Percentiles rank a stretch among this genome's conserved stretches.
These are phyloP conservation scores for Rhizopus delemar DNA, from an alignment of 371 early-diverging fungal genomes.

Conservation along the genomic window DNA sequence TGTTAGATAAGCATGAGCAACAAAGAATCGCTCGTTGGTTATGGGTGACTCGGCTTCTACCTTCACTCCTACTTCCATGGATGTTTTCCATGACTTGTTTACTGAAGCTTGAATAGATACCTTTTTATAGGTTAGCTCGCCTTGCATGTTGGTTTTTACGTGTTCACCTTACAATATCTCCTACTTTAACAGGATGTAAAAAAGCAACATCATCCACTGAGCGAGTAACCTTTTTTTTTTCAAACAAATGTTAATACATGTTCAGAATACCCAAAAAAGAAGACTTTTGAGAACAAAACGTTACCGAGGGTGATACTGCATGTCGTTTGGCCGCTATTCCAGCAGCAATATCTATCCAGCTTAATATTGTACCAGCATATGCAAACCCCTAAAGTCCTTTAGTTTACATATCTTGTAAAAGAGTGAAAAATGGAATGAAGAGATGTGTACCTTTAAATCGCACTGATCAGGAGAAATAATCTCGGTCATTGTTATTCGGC, in stretches of 20 bases:
- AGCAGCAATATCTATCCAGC: constrained; percentile 77
- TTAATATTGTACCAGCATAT: constrained; percentile 62
- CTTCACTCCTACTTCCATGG: constrained; percentile 72
- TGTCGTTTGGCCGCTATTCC: constrained; percentile 73
- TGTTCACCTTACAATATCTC: constrained; percentile 55
- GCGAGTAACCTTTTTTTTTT: constrained; percentile 53
- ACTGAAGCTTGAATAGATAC: constrained; percentile 66
- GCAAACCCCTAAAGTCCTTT: constrained; percentile 46
- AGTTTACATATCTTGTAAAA: not conserved
- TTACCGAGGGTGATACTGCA: constrained; percentile 58
- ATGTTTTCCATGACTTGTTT: constrained; percentile 73
- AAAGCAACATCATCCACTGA: constrained; percentile 73
- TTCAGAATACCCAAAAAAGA: not conserved
- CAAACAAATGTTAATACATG: not conserved
- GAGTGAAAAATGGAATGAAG: not conserved
- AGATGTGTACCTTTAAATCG: constrained; percentile 37
- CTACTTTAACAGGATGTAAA: constrained; percentile 64
- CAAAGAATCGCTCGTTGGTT: constrained; percentile 63
- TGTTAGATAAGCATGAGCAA: constrained; percentile 72
- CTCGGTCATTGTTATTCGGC: constrained; percentile 58
- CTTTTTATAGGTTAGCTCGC: constrained; percentile 11
- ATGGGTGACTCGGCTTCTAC: constrained; percentile 71
- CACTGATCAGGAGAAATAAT: constrained; percentile 49
- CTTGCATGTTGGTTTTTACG: not conserved
- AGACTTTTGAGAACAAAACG: no score